These are phyloP conservation scores for Chaetomium globosum DNA, from an alignment of 2,329 filamentous ascomycete genomes.

Conservation along the genomic window DNA sequence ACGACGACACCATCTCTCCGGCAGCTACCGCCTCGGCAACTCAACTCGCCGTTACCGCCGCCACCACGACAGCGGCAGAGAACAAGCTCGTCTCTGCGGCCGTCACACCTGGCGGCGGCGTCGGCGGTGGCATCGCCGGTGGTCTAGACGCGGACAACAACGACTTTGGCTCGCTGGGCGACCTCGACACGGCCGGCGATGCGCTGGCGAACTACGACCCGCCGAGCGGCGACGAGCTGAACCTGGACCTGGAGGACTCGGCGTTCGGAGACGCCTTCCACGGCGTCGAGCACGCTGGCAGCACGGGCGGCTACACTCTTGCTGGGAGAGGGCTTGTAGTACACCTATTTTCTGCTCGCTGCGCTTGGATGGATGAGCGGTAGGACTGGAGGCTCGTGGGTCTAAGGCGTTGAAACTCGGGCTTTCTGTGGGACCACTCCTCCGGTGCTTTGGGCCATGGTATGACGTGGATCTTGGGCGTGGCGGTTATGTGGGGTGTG, in stretches of 20 bases:
- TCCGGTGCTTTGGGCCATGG: too few species aligned
- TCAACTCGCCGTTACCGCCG: neutral
- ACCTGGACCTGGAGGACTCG: constrained; percentile 72
- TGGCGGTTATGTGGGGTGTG: neutral
- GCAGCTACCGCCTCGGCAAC: constrained; percentile 30
- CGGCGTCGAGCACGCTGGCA: constrained; percentile 50
- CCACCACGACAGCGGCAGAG: neutral
- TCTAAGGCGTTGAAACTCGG: too few species aligned
- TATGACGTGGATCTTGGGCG: neutral
- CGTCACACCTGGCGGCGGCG: constrained; percentile 46
- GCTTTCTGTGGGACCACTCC: too few species aligned
- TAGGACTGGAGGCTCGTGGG: too few species aligned
- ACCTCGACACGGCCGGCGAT: constrained; percentile 71
- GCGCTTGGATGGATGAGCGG: neutral
- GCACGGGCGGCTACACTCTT: constrained; percentile 25
- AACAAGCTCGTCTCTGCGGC: constrained; percentile 48
- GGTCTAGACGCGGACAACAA: constrained; percentile 52
- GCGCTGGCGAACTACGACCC: constrained; percentile 66
- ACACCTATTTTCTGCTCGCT: neutral
- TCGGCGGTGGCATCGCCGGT: constrained; percentile 33
- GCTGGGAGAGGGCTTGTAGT: constrained; percentile 26
- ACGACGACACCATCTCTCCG: constrained; percentile 47
- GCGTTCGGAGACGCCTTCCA: constrained; percentile 86
- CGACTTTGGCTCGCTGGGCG: constrained; percentile 65
- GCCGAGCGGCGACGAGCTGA: constrained; percentile 51